Conservation (phyloP, 176 grass and related monocot species). For the Zea luxurians region DNA sequence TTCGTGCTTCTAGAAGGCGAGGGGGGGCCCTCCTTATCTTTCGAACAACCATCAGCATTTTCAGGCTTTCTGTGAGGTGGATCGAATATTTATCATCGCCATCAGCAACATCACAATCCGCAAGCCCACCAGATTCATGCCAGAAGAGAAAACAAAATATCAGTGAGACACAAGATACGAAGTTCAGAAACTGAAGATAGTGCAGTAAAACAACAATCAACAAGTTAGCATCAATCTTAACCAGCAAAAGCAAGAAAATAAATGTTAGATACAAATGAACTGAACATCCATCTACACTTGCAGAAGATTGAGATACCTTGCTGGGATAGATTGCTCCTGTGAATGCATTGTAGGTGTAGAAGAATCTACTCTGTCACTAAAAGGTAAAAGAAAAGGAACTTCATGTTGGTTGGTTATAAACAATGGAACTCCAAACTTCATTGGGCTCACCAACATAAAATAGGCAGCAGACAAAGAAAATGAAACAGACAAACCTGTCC, state of each 20-base stretch:
- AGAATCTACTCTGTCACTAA: constrained; percentile 71
- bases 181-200: constrained; percentile 32
- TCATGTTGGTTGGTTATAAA: constrained; percentile 9
- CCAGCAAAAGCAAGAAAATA: constrained; percentile 11
- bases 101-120: constrained; percentile 50
- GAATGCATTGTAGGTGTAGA: constrained; percentile 31
- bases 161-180: constrained; percentile 14
- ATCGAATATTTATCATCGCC: constrained; percentile 51
- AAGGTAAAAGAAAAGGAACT: constrained; percentile 30
- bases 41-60: constrained; percentile 8
- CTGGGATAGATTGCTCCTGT: constrained; percentile 43
- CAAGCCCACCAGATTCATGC: constrained; percentile 55
- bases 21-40: no score
- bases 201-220: constrained; percentile 2
- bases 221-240: constrained; percentile 24
- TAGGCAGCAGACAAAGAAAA: constrained; percentile 36
- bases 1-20: constrained; percentile 14
- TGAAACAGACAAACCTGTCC: constrained; percentile 59
- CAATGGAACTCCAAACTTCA: constrained; percentile 16
- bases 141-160: constrained; percentile 46
- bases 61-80: constrained; percentile 51
- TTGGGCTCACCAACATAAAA: constrained; percentile 35
- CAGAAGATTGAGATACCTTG: constrained; percentile 59
- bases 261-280: constrained; percentile 17
- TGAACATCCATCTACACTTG: constrained; percentile 10